phyloP scores from a whole-genome alignment of 352 stramenopile species.

The Phytopythium kandeliae region DNA sequence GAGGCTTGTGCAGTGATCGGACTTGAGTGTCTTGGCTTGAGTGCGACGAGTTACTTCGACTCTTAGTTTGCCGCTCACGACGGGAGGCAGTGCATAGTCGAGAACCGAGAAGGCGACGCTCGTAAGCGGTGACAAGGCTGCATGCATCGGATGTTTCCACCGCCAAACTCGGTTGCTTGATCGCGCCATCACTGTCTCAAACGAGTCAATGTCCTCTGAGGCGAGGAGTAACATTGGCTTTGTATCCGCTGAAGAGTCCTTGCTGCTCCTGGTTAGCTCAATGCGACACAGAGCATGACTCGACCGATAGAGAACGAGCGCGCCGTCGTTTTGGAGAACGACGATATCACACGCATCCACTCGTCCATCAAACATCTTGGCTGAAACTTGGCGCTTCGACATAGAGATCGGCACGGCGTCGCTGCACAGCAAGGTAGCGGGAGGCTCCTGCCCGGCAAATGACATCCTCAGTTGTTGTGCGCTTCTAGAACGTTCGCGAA shows the following conservation, averaged over 20 bases:
- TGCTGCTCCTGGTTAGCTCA: background rate
- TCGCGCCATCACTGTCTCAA: constrained; percentile 20
- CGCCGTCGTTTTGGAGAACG: constrained; percentile 24
- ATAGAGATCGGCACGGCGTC: constrained; percentile 33
- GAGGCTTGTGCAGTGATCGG: background rate
- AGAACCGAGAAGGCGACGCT: constrained; percentile 29
- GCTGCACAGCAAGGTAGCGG: constrained; percentile 15
- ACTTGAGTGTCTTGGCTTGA: background rate
- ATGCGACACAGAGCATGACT: constrained; percentile 26
- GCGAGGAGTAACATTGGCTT: background rate
- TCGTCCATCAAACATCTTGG: background rate
- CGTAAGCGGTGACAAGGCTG: constrained; percentile 24
- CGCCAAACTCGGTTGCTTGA: constrained; percentile 4
- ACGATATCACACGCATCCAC: constrained; percentile 26
- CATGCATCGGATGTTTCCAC: constrained; percentile 36
- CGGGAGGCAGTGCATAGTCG: constrained; percentile 11
- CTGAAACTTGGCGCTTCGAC: background rate
- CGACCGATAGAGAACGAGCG: constrained; percentile 27
- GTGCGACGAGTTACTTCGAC: background rate
- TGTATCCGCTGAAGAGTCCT: too few relatives aligned
- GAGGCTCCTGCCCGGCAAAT: constrained; percentile 5
- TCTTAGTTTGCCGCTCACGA: background rate
- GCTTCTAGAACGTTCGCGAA: background rate
- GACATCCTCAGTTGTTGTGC: constrained; percentile 7
- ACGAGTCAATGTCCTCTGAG: constrained; percentile 9